Evolutionary conservation across 2,329 filamentous ascomycete genomes (phyloP).

Genomic region (Diaporthe vaccinii): DNA sequence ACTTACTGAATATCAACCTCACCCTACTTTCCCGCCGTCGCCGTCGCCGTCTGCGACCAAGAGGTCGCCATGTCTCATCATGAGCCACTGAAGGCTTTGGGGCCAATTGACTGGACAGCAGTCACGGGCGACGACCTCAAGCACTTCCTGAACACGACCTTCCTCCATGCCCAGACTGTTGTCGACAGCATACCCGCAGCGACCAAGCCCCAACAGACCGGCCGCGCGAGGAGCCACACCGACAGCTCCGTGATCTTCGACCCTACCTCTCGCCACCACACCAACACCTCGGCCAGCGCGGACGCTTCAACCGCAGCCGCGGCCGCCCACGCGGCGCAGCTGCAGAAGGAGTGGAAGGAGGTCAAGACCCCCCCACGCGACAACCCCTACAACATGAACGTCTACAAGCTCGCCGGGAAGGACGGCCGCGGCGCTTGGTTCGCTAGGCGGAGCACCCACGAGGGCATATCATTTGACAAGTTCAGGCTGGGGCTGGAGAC

Average conservation of each 20-base stretch:
- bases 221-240: slow-evolving; percentile 63
- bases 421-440: slow-evolving; percentile 94
- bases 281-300: slow-evolving; percentile 41
- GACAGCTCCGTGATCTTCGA: slow-evolving; percentile 66
- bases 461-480: slow-evolving; percentile 80
- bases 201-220: slow-evolving; percentile 63
- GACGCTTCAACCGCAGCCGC: slow-evolving; percentile 54
- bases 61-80: slow-evolving; percentile 67
- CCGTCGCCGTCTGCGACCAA: neutral
- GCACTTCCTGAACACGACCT: slow-evolving; percentile 69
- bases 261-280: slow-evolving; percentile 60
- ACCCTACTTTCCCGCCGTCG: neutral
- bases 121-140: slow-evolving; percentile 61
- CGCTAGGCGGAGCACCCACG: slow-evolving; percentile 84
- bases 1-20: neutral
- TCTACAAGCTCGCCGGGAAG: slow-evolving; percentile 84
- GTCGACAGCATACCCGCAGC: slow-evolving; percentile 80
- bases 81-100: slow-evolving; percentile 69
- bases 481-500: slow-evolving; percentile 83
- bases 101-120: slow-evolving; percentile 67
- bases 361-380: slow-evolving; percentile 79
- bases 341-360: slow-evolving; percentile 92
- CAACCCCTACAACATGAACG: slow-evolving; percentile 80
- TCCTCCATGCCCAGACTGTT: slow-evolving; percentile 77
- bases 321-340: slow-evolving; percentile 53